Evolutionary conservation across 2,329 filamentous ascomycete species (phyloP).

Genomic region (Chalaropsis ovoidea): DNA sequence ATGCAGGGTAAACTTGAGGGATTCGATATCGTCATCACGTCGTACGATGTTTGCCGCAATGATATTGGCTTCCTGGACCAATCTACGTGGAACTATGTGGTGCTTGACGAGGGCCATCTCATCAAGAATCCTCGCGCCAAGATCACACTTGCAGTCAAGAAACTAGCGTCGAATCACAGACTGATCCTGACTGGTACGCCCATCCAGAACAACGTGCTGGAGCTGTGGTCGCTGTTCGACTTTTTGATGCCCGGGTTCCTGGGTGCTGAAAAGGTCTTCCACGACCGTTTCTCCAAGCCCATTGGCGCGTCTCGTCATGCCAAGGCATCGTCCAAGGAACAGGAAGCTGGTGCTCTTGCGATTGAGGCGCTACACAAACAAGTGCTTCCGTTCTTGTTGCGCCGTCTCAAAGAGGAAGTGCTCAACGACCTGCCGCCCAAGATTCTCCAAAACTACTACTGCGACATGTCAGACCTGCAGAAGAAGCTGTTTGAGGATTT

Average conservation of each 20-base stretch:
- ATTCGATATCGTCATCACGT: constrained; percentile 91
- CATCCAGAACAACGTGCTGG: constrained; percentile 94
- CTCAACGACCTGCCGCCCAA: constrained; percentile 92
- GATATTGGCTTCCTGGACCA: constrained; percentile 76
- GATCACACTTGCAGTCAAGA: constrained; percentile 86
- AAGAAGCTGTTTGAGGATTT: constrained; percentile 95
- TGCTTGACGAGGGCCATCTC: constrained; percentile 91
- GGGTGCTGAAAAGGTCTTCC: constrained; percentile 87
- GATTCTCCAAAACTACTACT: constrained; percentile 99
- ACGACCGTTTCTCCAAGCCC: constrained; percentile 88
- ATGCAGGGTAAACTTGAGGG: constrained; percentile 59
- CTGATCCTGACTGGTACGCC: constrained; percentile 94
- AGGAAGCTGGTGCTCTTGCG: constrained; percentile 88
- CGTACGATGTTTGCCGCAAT: constrained; percentile 95
- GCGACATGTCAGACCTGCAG: constrained; percentile 89
- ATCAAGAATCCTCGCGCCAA: constrained; percentile 99
- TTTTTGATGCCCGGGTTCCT: constrained; percentile 98
- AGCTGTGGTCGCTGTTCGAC: constrained; percentile 96
- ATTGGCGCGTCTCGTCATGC: constrained; percentile 90
- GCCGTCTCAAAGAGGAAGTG: constrained; percentile 94
- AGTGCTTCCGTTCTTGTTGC: constrained; percentile 88
- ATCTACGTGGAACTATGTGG: constrained; percentile 92
- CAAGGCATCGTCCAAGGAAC: constrained; percentile 96
- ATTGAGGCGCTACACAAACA: constrained; percentile 99
- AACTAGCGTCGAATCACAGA: constrained; percentile 79